These are phyloP conservation scores for Sarocladiaceae sp. DNA, from an alignment of 2,329 filamentous ascomycete species.

Conservation along the genomic window DNA sequence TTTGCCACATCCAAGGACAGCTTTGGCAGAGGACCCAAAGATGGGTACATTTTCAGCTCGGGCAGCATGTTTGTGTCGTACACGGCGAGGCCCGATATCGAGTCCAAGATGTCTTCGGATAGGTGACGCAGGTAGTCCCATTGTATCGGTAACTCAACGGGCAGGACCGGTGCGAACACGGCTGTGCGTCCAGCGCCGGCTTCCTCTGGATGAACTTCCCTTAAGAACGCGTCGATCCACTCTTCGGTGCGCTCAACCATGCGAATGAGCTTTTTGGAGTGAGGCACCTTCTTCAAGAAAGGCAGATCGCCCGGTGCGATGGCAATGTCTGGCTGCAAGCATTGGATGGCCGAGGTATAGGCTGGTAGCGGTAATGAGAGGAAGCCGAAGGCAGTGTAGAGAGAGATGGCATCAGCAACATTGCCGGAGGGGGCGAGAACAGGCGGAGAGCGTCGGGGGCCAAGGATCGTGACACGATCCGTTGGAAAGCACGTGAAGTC, in stretches of 20 bases:
- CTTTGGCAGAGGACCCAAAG: slow-evolving; percentile 59
- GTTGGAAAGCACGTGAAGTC: slow-evolving; percentile 68
- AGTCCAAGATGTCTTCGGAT: slow-evolving; percentile 50
- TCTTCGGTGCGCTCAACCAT: slow-evolving; percentile 82
- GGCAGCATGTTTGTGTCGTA: slow-evolving; percentile 67
- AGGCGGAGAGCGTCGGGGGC: slow-evolving; percentile 69
- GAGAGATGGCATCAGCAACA: slow-evolving; percentile 61
- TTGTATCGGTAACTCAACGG: slow-evolving; percentile 69
- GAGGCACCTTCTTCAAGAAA: slow-evolving; percentile 42
- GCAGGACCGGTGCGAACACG: slow-evolving; percentile 63
- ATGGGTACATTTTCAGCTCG: slow-evolving; percentile 50
- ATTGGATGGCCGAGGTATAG: slow-evolving; percentile 59
- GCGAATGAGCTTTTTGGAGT: slow-evolving; percentile 67
- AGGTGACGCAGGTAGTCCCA: slow-evolving; percentile 73
- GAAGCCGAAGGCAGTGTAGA: slow-evolving; percentile 86
- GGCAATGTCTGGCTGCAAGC: slow-evolving; percentile 72
- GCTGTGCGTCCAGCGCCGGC: slow-evolving; percentile 26
- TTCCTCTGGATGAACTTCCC: slow-evolving; percentile 17
- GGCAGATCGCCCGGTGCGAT: slow-evolving; percentile 70
- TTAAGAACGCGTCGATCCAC: slow-evolving; percentile 68
- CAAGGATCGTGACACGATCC: slow-evolving; percentile 63
- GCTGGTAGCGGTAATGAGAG: slow-evolving; percentile 60
- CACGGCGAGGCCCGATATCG: slow-evolving; percentile 65
- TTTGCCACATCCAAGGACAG: slow-evolving; percentile 65
- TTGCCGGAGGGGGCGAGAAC: slow-evolving; percentile 67